Base-by-base conservation (phyloP, 805 yeast genomes). In the Henningerozyma blattae region DNA sequence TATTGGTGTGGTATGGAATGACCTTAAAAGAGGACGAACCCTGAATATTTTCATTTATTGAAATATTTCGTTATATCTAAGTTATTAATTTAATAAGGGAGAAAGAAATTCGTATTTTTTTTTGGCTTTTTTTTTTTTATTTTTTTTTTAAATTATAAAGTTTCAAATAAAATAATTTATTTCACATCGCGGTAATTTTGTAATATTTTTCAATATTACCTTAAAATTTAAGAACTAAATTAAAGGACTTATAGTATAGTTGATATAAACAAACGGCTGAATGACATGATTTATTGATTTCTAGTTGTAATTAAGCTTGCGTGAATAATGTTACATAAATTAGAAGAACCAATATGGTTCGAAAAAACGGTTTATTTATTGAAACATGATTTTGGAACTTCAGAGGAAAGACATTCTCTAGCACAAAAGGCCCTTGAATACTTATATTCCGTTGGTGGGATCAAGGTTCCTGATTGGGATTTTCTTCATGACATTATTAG, bases 351-450 rank as follows among this genome's bases (percentile, higher is more conserved):
- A 9, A 22, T 43, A 4, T 27, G 32, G 9, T 29, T 50, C 14
- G 52, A 48, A 32, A 42, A 50, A 17, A 31, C 39, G 3, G 33
- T 44, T 10, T 39, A 35, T 31, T n/a, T 40, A n/a, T 15, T 50
- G 2, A 22, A 34, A 3, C 18, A 24, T n/a, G 34, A 34, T 13
- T 9, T 24, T 17, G 41, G 39, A 3, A 22, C 41, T 5, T 6
- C 13, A 3, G 30, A 25, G 7, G 46, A 43, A 18, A 36, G 39
- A 28, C 33, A 31, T 18, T 10, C 32, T 14, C 33, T 37, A 34
- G 48, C 48, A 6, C 25, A 14, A n/a, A 26, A 34, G 14, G 48
- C 41, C 1, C 26, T 46, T 18, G 32, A 34, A 8, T 45, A 43
- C 28, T 27, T 49, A 15, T 22, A 26, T 4, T 22, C 25, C 4